phyloP scores from a whole-genome alignment of 768 basidiomycete species.

The Naematelia aurantialba region DNA sequence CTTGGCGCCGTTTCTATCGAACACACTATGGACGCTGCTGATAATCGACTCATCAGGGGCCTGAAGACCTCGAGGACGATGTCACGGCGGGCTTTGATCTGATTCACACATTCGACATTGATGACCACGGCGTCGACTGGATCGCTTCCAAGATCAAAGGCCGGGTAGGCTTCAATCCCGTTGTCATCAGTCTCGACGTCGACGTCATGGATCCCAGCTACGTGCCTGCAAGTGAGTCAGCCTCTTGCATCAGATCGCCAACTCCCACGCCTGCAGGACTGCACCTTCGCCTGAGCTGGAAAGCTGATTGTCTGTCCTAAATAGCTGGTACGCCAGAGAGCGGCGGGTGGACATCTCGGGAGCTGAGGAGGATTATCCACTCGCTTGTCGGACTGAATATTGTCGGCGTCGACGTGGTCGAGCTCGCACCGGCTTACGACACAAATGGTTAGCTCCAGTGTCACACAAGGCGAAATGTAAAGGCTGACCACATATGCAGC shows the following conservation, averaged over 20 bases:
- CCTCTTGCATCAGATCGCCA: not conserved
- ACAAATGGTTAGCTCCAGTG: slow-evolving; percentile 29
- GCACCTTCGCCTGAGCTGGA: too few relatives aligned
- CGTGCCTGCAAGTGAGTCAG: slow-evolving; percentile 41
- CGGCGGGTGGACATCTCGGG: slow-evolving; percentile 43
- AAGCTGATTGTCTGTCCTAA: not conserved
- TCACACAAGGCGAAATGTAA: slow-evolving; percentile 2
- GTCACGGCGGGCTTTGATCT: slow-evolving; percentile 70
- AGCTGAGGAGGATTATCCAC: slow-evolving; percentile 41
- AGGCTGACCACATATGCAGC: slow-evolving; percentile 7
- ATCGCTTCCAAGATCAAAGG: slow-evolving; percentile 68
- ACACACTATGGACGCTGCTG: not conserved
- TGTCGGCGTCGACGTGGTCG: slow-evolving; percentile 43
- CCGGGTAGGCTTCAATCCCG: slow-evolving; percentile 69
- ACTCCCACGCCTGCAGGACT: too few relatives aligned
- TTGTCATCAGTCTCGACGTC: slow-evolving; percentile 58
- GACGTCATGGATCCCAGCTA: slow-evolving; percentile 45
- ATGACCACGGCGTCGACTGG: slow-evolving; percentile 67
- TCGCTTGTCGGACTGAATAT: slow-evolving; percentile 43
- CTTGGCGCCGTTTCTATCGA: too few relatives aligned
- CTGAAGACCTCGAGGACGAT: slow-evolving; percentile 66
- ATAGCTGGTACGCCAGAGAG: slow-evolving; percentile 39
- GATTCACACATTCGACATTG: slow-evolving; percentile 76
- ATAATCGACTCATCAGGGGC: slow-evolving; percentile 55
- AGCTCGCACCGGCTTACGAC: slow-evolving; percentile 44